Base-by-base conservation (phyloP, 2,329 filamentous ascomycete species). In the Fulvia fulva region DNA sequence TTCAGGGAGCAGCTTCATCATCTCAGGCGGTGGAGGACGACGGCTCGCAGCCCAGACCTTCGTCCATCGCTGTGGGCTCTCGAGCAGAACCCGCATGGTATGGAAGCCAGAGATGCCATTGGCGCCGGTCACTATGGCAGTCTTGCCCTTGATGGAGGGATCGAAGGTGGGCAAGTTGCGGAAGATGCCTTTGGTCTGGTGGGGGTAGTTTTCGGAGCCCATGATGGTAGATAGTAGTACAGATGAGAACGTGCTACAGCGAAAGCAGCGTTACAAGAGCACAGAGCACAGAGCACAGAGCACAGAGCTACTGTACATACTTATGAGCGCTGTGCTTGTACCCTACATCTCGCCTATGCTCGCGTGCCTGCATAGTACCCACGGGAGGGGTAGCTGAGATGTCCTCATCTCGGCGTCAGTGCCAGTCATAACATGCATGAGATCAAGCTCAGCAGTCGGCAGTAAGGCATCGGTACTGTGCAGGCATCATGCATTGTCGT, bases 101-200 rank as follows among this genome's bases (percentile, higher is more conserved):
- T 81, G 75, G 59, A 78, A 75, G 1, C 81, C 81, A 0, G 78
- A 81, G 26, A 83, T 80, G 8, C 80, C 81, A 73, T 81, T 83
- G 53, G 80, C 78, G 5, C 81, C 81, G 0, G 79, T 81, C 37
- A 83, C 74, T 46, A 83, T 78, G 2, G 80, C 81, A 0, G 78
- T 81, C 23, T 81, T 72, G 21, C 71, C 73, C 60, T 76, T 75
- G 55, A 76, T 63, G 0, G 72, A 69, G 3, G 74, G 64, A n/a
- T 76, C 70, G 59, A 76, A 81, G 12, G 75, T 74, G 0, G 80
- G 80, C 0, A 83, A 73, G 57, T 76, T 79, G 65, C 79, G 77
- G 65, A 77, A 82, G 59, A 83, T 82, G 61, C 77, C 78, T 37
- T 63, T 66, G 37, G 55, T 68, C 22, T 68, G 63, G 19, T 68